Percentiles rank a stretch among this genome's conserved stretches.
These are phyloP conservation scores for Cardamine resedifolia DNA, from an alignment of 345 rosid species.

Conservation along the genomic window DNA sequence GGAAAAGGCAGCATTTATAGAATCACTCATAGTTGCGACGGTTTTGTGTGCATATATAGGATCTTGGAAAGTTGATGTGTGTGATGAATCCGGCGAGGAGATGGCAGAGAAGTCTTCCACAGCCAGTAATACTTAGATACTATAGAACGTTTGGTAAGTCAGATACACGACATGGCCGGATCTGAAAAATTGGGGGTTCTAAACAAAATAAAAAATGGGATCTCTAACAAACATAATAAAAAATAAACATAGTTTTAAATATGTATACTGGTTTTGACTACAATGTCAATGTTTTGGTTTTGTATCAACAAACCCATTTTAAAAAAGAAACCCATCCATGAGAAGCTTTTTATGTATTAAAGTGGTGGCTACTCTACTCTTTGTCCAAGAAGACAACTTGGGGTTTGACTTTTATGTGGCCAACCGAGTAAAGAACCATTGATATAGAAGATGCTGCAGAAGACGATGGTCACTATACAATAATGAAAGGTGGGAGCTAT, in stretches of 20 bases:
- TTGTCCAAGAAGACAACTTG: background rate
- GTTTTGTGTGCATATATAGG: background rate
- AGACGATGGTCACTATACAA: background rate
- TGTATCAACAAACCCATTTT: background rate
- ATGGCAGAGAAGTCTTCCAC: background rate
- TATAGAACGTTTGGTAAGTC: background rate
- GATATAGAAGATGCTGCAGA: background rate
- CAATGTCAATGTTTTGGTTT: background rate
- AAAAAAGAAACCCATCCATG: background rate
- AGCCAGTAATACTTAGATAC: background rate
- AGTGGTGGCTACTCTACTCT: background rate
- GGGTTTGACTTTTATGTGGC: background rate
- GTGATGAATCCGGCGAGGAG: background rate
- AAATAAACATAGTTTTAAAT: no score
- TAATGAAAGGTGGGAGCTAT: constrained; percentile 11
- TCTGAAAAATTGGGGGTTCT: no score
- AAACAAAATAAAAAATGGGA: no score
- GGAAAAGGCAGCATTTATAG: background rate
- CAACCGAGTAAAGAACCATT: background rate
- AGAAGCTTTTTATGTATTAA: background rate
- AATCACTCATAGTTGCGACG: background rate
- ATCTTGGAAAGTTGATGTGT: background rate
- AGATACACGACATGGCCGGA: no score
- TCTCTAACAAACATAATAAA: no score
- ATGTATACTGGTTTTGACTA: background rate